Percentiles rank a stretch among this genome's conserved stretches.
Conservation (phyloP, 345 rosid species). For the Carallia pectinifolia region DNA sequence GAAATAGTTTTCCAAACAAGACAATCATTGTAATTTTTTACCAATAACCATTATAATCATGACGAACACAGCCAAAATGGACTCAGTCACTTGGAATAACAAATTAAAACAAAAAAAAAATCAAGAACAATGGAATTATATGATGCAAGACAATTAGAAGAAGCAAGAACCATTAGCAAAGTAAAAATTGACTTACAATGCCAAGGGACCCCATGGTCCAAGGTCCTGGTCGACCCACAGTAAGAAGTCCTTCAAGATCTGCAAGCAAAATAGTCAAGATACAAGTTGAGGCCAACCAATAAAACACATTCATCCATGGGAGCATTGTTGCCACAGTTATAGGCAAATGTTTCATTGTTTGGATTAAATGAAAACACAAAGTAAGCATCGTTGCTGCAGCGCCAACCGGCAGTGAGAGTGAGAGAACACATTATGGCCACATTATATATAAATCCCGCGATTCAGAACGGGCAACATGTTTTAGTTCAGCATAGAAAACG, state of each 20-base stretch:
- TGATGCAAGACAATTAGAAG: not conserved
- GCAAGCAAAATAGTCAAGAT: slow-evolving; percentile 30
- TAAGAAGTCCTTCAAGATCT: slow-evolving; percentile 90
- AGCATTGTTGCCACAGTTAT: not conserved
- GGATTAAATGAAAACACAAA: too few relatives aligned
- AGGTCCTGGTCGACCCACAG: slow-evolving; percentile 93
- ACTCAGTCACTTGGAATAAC: not conserved
- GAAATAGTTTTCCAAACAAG: too few relatives aligned
- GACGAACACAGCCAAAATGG: too few relatives aligned
- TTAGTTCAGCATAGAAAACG: too few relatives aligned
- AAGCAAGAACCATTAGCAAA: not conserved
- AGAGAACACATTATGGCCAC: too few relatives aligned
- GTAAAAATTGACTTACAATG: slow-evolving; percentile 55
- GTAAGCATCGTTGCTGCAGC: too few relatives aligned
- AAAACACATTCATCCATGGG: not conserved
- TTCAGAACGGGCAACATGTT: too few relatives aligned
- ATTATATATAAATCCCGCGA: too few relatives aligned
- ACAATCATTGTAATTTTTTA: too few relatives aligned
- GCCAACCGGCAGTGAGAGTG: too few relatives aligned
- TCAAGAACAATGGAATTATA: not conserved
- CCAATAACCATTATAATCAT: too few relatives aligned
- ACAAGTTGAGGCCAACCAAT: not conserved
- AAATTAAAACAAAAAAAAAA: not conserved
- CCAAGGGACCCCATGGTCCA: slow-evolving; percentile 98
- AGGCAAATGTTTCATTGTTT: not conserved